These are phyloP conservation scores for Rubroboletus satanas DNA, from an alignment of 768 basidiomycete genomes.

Conservation along the genomic window DNA sequence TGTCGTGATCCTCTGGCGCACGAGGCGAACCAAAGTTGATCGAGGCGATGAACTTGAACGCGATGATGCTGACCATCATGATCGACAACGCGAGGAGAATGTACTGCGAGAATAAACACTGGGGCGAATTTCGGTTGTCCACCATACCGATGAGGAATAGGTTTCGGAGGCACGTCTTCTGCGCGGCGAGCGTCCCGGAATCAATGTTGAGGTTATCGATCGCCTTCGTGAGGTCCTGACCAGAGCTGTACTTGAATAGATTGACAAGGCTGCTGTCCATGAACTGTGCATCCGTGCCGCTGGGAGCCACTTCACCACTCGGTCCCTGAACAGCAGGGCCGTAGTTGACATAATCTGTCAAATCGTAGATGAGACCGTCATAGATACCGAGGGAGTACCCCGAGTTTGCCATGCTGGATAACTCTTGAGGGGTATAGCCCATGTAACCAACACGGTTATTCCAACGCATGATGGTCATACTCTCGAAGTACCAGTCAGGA, in stretches of 20 bases:
- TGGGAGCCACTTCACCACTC: slow-evolving; percentile 41
- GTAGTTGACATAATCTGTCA: slow-evolving; percentile 73
- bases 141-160: slow-evolving; percentile 88
- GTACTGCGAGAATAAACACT: slow-evolving; percentile 89
- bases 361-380: slow-evolving; percentile 80
- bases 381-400: slow-evolving; percentile 80
- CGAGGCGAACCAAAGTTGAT: slow-evolving; percentile 76
- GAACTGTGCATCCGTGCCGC: slow-evolving; percentile 51
- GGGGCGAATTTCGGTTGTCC: slow-evolving; percentile 87
- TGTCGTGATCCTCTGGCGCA: slow-evolving; percentile 92
- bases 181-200: slow-evolving; percentile 54
- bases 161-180: slow-evolving; percentile 89
- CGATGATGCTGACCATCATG: slow-evolving; percentile 93
- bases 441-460: slow-evolving; percentile 84
- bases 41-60: slow-evolving; percentile 93
- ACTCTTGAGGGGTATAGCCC: slow-evolving; percentile 74
- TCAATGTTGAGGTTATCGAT: slow-evolving; percentile 64
- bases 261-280: slow-evolving; percentile 68
- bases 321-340: slow-evolving; percentile 57
- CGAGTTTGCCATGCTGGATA: slow-evolving; percentile 62
- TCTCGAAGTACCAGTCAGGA: slow-evolving; percentile 97
- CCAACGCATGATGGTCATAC: slow-evolving; percentile 92
- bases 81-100: slow-evolving; percentile 85
- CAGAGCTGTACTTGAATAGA: slow-evolving; percentile 73
- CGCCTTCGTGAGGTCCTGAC: slow-evolving; percentile 76